Conservation (phyloP, 192 early-diverging fungal species). For the Coemansia sp. region DNA sequence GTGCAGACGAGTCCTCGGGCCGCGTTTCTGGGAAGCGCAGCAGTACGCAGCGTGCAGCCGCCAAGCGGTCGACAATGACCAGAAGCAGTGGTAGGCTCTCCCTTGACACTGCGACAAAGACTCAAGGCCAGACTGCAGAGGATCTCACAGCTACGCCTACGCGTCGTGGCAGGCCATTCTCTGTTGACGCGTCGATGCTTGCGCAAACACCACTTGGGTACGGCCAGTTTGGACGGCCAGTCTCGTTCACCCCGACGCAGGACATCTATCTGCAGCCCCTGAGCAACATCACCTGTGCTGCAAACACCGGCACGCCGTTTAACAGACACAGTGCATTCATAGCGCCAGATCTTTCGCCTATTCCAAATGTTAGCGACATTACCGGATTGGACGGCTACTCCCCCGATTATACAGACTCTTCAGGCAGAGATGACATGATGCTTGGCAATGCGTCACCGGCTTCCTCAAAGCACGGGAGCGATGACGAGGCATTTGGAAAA, state of each 20-base stretch:
- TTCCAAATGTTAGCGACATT: conserved; percentile 5
- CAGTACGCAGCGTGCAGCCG: not conserved
- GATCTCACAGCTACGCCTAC: conserved; percentile 13
- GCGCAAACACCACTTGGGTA: conserved; percentile 25
- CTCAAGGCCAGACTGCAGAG: not conserved
- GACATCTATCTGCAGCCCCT: conserved; percentile 44
- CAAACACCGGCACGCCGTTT: not conserved
- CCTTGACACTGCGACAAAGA: not conserved
- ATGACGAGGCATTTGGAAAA: conserved; percentile 2
- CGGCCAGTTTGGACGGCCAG: conserved; percentile 5
- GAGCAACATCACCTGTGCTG: conserved; percentile 7
- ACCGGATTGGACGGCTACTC: conserved; percentile 35
- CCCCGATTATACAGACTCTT: conserved; percentile 34
- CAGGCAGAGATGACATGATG: not conserved
- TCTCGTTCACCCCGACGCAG: conserved; percentile 30
- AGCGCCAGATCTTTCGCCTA: conserved; percentile 3
- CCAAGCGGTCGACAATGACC: not conserved
- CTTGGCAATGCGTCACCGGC: not conserved
- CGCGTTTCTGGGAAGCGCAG: not conserved
- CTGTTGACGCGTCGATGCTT: conserved; percentile 43
- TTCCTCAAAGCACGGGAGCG: conserved; percentile 1
- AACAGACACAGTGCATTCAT: not conserved
- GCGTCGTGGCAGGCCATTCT: conserved; percentile 36
- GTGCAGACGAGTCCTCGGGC: conserved; percentile 27
- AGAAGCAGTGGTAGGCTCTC: conserved; percentile 1